These are phyloP conservation scores for Bryopsis sp. DNA, from an alignment of 139 green algal genomes.

Conservation along the genomic window DNA sequence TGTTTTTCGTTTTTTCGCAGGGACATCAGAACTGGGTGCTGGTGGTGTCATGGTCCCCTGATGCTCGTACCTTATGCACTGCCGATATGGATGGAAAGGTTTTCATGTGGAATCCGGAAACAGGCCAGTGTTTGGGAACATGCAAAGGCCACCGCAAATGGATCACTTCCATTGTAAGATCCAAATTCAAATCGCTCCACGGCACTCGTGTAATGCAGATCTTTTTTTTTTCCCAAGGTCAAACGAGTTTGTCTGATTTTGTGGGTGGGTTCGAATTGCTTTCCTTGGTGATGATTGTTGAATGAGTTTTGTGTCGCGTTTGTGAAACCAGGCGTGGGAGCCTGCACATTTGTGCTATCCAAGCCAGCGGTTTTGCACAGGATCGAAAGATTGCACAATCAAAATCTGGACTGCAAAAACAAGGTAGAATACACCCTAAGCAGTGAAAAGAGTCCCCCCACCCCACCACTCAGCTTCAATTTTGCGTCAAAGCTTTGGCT, in stretches of 20 bases:
- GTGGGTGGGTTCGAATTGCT: not conserved
- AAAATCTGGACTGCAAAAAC: conserved; percentile 40
- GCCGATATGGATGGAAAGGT: conserved; percentile 80
- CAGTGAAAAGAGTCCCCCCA: not conserved
- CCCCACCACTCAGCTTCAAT: not conserved
- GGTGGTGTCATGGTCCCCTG: conserved; percentile 83
- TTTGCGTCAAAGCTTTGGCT: not conserved
- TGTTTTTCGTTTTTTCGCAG: conserved; percentile 28
- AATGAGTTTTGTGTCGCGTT: too few species aligned
- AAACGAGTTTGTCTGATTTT: not conserved
- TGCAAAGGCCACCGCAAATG: conserved; percentile 91
- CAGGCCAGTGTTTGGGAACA: conserved; percentile 38
- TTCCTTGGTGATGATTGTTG: too few species aligned
- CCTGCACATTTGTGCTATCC: conserved; percentile 78
- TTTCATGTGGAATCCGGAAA: conserved; percentile 77
- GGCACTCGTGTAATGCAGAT: too few species aligned
- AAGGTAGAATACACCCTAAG: conserved; percentile 13
- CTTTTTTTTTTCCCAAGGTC: too few species aligned
- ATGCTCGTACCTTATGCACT: conserved; percentile 61
- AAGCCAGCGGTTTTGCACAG: conserved; percentile 56
- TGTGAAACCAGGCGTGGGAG: conserved; percentile 69
- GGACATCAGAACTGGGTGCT: conserved; percentile 90
- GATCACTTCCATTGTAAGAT: conserved; percentile 65
- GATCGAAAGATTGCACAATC: conserved; percentile 73
- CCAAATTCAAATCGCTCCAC: too few species aligned